A percentile compares a stretch with the other conserved stretches of the same genome.
Evolutionary conservation across 169 alveolate species (phyloP).

Genomic region (Neospora caninum): DNA sequence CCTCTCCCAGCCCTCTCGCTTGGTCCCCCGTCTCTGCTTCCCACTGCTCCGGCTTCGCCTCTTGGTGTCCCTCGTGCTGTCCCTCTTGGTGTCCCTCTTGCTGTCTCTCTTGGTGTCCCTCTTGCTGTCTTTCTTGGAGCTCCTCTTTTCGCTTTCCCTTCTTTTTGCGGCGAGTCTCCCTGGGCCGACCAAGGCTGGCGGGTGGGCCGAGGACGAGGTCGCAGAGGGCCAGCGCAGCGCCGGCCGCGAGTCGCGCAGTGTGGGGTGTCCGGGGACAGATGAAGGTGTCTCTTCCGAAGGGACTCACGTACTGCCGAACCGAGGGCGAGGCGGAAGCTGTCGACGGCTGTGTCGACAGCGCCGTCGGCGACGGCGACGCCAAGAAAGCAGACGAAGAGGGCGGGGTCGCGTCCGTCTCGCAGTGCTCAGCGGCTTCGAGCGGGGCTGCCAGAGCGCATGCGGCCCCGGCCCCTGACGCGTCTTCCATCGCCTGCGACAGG

Average conservation of each 20-base stretch:
- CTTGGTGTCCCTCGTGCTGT: neutral
- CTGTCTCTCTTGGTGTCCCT: neutral
- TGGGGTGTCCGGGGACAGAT: slow-evolving; percentile 30
- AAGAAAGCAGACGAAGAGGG: too few species aligned
- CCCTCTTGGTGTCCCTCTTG: neutral
- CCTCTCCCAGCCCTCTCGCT: neutral
- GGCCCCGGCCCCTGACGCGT: too few species aligned
- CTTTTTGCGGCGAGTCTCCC: neutral
- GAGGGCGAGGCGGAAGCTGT: neutral
- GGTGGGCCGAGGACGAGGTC: neutral
- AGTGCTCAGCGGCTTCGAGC: too few species aligned
- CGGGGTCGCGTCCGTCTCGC: too few species aligned
- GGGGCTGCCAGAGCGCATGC: too few species aligned
- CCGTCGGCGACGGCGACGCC: too few species aligned
- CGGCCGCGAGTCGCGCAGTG: slow-evolving; percentile 39
- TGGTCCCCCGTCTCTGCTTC: neutral
- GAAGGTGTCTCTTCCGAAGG: neutral
- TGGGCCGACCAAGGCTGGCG: neutral
- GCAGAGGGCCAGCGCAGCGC: slow-evolving; percentile 25
- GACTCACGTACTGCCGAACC: neutral
- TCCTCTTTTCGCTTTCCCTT: neutral
- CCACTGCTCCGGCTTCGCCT: neutral
- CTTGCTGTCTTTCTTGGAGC: neutral
- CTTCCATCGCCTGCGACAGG: too few species aligned
- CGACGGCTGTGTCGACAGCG: too few species aligned